Evolutionary conservation across 805 yeast species (phyloP), one percentile per base, ranked within the genome.

Genomic region (Alloascoidea africana): DNA sequence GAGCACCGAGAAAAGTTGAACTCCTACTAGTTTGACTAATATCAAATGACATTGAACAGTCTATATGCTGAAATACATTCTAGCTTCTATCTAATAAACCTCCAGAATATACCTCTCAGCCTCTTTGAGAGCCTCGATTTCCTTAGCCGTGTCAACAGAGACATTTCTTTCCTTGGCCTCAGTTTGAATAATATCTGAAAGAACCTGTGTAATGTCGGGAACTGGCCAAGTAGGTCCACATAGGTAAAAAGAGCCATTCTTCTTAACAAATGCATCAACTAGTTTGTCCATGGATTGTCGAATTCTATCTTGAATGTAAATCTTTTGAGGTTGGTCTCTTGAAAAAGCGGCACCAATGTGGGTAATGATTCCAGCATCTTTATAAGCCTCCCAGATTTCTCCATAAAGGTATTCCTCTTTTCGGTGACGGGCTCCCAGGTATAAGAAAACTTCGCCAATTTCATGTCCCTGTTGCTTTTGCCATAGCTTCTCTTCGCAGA

Each of bases 201-300:
- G 65, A 50, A 95, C 94, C 34, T 78, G 80, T 38, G 95, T 82
- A 50, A 89, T 82, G 56, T 87, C 96, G 6, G 97, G 96, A 52
- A 89, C 96, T 23, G 97, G 97, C 97, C 97, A 89, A 2, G 96
- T 89, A 33, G 97, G 97, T 44, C 97, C 97, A 74, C 97, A 89
- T 55, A 89, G 68, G 63, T 89, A 89, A 72, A 89, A 89, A 17
- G 86, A 77, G 41, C 97, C 97, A 41, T 77, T 63, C 61, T 86
- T 69, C 44, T 65, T 62, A 34, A 76, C 79, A 58, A 89, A 73
- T 37, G 95, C 87, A 33, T 74, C 82, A 36, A 81, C 80, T 58
- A 89, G 68, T 34, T 73, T 78, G 38, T 65, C 68, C 51, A 84
- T 61, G 41, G 74, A 70, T 55, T 85, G 84, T 52, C 86, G 72